Base-by-base conservation (phyloP, 164 flowering plant genomes). In the Protea cynaroides region DNA sequence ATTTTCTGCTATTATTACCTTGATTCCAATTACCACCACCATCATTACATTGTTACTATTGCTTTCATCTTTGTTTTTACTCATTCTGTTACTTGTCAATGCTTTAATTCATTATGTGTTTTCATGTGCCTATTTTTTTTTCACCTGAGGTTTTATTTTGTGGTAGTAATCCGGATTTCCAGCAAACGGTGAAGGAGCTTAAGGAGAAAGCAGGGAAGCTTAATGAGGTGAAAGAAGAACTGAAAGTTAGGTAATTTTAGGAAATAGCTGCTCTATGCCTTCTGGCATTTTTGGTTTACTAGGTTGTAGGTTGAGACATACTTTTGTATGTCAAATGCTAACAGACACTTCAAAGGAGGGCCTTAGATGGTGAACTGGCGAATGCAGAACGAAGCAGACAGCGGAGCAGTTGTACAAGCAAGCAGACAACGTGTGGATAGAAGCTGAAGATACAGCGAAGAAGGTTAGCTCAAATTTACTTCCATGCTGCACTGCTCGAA, bases 351-450 rank as follows among this genome's bases (percentile, higher is more conserved):
- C 79, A 70, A 71, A 75, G 81, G 84, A 74, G 78, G 78, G 75
- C 78, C 83, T 84, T 84, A 85, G 91, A 80, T 81, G 83, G 80
- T 86, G 80, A 83, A 77, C 82, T 94, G 79, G 76, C 83, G 72
- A 84, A 86, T 94, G 96, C 97, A 94, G 97, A 86, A 86, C 93
- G 59, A 91, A 91, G 88, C 87, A 89, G 89, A 89, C 87, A 63
- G 80, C 93, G 36, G 96, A 89, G 90, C 84, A 86, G 87, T 86
- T 94, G 58, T 86, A 84, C 86, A 89, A 85, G 83, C 86, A 70
- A 17, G 92, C 85, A 76, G 99, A 91, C 76, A 97, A 89, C 25
- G 93, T 78, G 37, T 91, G 95, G 97, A 79, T 88, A 1, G 97
- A 89, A 65, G 90, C 96, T 58, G 99, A 88, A 79, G 86, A 78